Conservation (phyloP, 306 rosid species). For the Glycyrrhiza uralensis region DNA sequence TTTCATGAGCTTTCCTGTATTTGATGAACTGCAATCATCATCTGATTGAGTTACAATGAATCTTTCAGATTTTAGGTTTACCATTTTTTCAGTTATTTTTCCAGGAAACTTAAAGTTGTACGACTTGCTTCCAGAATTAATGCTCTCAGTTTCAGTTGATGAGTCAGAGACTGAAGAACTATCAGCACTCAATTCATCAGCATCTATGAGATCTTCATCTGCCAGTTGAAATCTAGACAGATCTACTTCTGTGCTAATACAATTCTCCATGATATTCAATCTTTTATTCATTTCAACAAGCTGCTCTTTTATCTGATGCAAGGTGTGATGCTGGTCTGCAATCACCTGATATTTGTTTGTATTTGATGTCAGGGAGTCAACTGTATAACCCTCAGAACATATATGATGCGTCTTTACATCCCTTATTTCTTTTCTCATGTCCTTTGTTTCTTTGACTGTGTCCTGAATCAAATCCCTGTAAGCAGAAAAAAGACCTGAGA, state of each 20-base stretch:
- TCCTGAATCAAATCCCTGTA: conserved; percentile 43
- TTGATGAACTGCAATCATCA: conserved; percentile 31
- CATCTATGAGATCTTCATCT: conserved; percentile 37
- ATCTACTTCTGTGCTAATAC: conserved; percentile 31
- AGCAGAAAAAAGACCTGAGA: conserved; percentile 34
- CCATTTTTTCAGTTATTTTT: conserved; percentile 26
- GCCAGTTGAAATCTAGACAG: conserved; percentile 22
- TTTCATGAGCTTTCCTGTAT: conserved; percentile 29
- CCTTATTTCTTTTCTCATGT: conserved; percentile 37
- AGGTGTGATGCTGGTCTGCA: conserved; percentile 29
- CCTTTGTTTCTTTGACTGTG: conserved; percentile 48
- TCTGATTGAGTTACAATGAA: conserved; percentile 24
- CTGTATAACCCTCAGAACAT: conserved; percentile 24
- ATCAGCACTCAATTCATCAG: conserved; percentile 57
- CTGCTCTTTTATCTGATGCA: conserved; percentile 51
- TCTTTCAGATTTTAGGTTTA: conserved; percentile 27
- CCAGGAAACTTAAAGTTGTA: conserved; percentile 21
- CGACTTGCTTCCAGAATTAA: conserved; percentile 35
- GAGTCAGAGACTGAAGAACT: conserved; percentile 61
- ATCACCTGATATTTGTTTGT: conserved; percentile 26
- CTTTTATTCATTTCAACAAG: conserved; percentile 46
- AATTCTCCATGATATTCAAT: conserved; percentile 50
- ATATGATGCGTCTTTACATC: conserved; percentile 36
- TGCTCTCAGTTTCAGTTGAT: conserved; percentile 46
- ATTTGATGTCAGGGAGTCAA: conserved; percentile 27